Conservation (phyloP, 306 rosid genomes). For the Astragalus membranaceus region DNA sequence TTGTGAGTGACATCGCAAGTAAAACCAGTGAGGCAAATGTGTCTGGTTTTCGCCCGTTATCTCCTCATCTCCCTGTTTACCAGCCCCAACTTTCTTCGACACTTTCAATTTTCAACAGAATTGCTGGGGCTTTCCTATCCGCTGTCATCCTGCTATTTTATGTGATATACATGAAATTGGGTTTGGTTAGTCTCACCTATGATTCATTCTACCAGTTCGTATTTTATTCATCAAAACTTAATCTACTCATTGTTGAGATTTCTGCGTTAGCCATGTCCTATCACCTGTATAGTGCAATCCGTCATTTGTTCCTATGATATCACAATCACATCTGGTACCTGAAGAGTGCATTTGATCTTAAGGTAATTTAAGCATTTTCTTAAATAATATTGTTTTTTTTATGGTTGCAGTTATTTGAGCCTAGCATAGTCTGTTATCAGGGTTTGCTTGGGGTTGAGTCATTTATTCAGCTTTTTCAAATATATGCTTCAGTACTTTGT, state of each 20-base stretch:
- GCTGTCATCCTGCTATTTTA: slow-evolving; percentile 20
- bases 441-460: slow-evolving; percentile 1
- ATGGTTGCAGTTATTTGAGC: background rate
- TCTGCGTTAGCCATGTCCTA: slow-evolving; percentile 37
- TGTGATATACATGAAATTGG: slow-evolving; percentile 27
- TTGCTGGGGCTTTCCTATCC: slow-evolving; percentile 31
- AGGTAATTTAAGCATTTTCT: slow-evolving; percentile 42
- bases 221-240: slow-evolving; percentile 38
- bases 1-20: slow-evolving; percentile 52
- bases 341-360: slow-evolving; percentile 53
- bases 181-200: slow-evolving; percentile 29
- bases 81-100: slow-evolving; percentile 43
- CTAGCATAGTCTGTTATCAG: background rate
- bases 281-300: slow-evolving; percentile 34
- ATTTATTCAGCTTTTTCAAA: slow-evolving; percentile 5
- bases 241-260: slow-evolving; percentile 35
- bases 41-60: slow-evolving; percentile 36
- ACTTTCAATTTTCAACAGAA: slow-evolving; percentile 36
- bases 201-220: slow-evolving; percentile 35
- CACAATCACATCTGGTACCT: slow-evolving; percentile 41
- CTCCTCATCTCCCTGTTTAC: slow-evolving; percentile 50
- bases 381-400: background rate
- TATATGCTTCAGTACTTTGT: background rate
- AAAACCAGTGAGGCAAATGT: slow-evolving; percentile 47
- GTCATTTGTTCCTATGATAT: slow-evolving; percentile 51